These are phyloP conservation scores for Coleophoma eucalyptorum DNA, from an alignment of 2,329 filamentous ascomycete species.

Conservation along the genomic window DNA sequence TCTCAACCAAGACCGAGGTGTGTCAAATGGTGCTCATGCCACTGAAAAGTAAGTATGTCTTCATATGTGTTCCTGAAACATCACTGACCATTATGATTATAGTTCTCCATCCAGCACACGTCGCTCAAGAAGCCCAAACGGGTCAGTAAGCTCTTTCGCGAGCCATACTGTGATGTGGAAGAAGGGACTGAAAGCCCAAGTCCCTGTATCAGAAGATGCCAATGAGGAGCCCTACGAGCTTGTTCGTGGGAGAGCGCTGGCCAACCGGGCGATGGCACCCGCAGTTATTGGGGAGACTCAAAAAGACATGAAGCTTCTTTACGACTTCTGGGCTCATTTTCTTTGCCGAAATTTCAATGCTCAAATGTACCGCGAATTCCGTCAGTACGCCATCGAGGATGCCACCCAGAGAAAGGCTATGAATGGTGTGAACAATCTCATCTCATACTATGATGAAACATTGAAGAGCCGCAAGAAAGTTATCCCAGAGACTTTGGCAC, in stretches of 20 bases:
- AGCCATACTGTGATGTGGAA: slow-evolving; percentile 30
- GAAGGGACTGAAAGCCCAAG: slow-evolving; percentile 27
- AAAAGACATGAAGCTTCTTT: slow-evolving; percentile 61
- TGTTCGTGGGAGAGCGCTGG: slow-evolving; percentile 35
- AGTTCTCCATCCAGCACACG: slow-evolving; percentile 21
- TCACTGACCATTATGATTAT: slow-evolving; percentile 4
- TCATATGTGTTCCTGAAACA: background rate
- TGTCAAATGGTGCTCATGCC: slow-evolving; percentile 31
- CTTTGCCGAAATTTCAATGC: slow-evolving; percentile 71
- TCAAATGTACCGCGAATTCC: slow-evolving; percentile 73
- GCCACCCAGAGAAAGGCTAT: slow-evolving; percentile 43
- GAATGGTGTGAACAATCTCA: slow-evolving; percentile 56
- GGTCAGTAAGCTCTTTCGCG: slow-evolving; percentile 17
- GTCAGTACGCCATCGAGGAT: slow-evolving; percentile 63
- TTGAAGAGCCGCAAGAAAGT: slow-evolving; percentile 42
- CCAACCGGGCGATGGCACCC: slow-evolving; percentile 29
- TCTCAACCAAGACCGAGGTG: slow-evolving; percentile 33
- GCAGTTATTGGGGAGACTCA: slow-evolving; percentile 33
- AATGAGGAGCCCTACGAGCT: slow-evolving; percentile 29
- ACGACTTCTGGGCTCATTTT: slow-evolving; percentile 73
- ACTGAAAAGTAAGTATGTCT: slow-evolving; percentile 28
- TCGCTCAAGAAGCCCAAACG: slow-evolving; percentile 18
- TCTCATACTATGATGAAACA: slow-evolving; percentile 61
- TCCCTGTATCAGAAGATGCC: slow-evolving; percentile 28
- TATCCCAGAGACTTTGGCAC: slow-evolving; percentile 48